Evolutionary conservation across 2,329 filamentous ascomycete species (phyloP).

Genomic region (Cercospora berteroae): DNA sequence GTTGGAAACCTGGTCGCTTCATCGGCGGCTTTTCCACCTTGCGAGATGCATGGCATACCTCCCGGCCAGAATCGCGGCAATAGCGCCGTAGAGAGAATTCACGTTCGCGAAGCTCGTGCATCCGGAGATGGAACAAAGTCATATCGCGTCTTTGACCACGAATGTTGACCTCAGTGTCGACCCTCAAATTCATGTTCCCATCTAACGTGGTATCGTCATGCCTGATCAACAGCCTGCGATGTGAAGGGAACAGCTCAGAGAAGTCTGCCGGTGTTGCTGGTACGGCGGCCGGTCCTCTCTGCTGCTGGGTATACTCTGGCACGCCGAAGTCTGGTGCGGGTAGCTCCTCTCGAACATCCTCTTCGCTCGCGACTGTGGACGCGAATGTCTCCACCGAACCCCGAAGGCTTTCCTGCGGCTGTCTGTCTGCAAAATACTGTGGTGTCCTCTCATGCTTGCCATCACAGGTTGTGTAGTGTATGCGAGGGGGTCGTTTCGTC

Average conservation of each 20-base stretch:
- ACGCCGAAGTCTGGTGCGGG: constrained; percentile 52
- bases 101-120: constrained; percentile 83
- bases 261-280: constrained; percentile 81
- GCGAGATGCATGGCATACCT: constrained; percentile 81
- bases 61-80: constrained; percentile 85
- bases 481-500: constrained; percentile 27
- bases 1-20: constrained; percentile 52
- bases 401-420: constrained; percentile 44
- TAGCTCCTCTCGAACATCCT: constrained; percentile 51
- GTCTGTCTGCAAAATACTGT: constrained; percentile 28
- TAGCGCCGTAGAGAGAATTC: constrained; percentile 91
- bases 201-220: constrained; percentile 89
- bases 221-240: constrained; percentile 73
- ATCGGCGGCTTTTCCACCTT: constrained; percentile 60
- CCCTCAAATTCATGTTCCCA: constrained; percentile 92
- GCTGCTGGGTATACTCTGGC: constrained; percentile 60
- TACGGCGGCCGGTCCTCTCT: constrained; percentile 52
- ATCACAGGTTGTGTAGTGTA: constrained; percentile 31
- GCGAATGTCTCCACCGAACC: constrained; percentile 76
- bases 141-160: constrained; percentile 58
- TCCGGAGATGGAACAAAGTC: constrained; percentile 87
- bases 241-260: constrained; percentile 79
- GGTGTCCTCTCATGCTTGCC: constrained; percentile 23
- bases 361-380: constrained; percentile 65
- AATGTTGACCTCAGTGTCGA: constrained; percentile 70